Conservation (phyloP, 768 basidiomycete genomes). For the Tricholomella constricta region DNA sequence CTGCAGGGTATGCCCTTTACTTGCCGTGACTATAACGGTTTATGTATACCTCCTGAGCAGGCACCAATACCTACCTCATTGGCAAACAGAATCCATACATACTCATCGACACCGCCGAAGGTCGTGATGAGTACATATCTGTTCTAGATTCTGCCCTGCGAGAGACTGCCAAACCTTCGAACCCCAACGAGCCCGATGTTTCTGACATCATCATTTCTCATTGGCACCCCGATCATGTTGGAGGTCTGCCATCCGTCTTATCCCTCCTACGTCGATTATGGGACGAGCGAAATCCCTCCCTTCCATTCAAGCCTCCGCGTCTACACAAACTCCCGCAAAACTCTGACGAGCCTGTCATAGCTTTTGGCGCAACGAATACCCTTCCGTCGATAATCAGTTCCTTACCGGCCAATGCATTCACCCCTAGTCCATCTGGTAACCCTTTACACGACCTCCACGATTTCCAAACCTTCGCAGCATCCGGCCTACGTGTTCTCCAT, state of each 20-base stretch:
- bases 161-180: constrained; percentile 32
- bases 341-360: constrained; percentile 14
- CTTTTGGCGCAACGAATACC: constrained; percentile 29
- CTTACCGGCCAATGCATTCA: constrained; percentile 47
- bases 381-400: constrained; percentile 43
- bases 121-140: constrained; percentile 64
- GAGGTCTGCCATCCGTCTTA: constrained; percentile 74
- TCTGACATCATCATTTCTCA: constrained; percentile 94
- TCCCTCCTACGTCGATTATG: constrained; percentile 64
- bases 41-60: constrained; percentile 34
- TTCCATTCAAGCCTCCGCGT: constrained; percentile 64
- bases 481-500: constrained; percentile 67
- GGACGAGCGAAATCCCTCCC: constrained; percentile 46
- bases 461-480: constrained; percentile 49
- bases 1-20: constrained; percentile 61
- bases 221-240: constrained; percentile 85
- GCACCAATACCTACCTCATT: constrained; percentile 89
- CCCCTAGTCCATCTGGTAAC: constrained; percentile 41
- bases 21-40: not conserved
- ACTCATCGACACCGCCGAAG: constrained; percentile 85
- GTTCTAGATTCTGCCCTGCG: constrained; percentile 64
- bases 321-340: constrained; percentile 71
- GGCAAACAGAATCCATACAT: constrained; percentile 71
- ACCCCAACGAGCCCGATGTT: constrained; percentile 53
- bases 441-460: constrained; percentile 62